Base-by-base conservation (phyloP, 108 stramenopile genomes). In the Phaeodactylum tricornutum region DNA sequence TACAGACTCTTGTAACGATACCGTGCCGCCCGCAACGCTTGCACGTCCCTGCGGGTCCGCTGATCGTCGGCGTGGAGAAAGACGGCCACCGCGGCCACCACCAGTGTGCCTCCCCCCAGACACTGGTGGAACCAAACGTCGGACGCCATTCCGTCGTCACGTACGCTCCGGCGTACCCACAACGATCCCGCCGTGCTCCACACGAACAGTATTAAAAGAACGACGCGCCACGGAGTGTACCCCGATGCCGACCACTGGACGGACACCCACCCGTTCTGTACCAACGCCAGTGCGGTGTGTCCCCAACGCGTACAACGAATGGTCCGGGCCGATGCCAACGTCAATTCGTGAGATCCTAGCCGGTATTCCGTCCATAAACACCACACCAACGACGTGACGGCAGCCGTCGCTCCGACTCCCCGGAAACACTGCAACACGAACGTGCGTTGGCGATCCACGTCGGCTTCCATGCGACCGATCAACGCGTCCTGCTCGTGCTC, bases 1-100 rank as follows among this genome's bases (percentile, higher is more conserved):
- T 40, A 40, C 21, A 40, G 21, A 8, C 38, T 40, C 21, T 40
- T 40, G 38, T 40, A 20, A 40, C 38, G 38, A 20, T 40, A 40
- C 38, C 38, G 38, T 7, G 38, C 38, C 38, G 17, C 38, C 7
- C 21, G 17, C 38, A 40, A 20, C 7, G 17, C 19, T 3, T 40
- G 19, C 3, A 40, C 7, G 7, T 16, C 17, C 21, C 3, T 40
- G 17, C 21, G 38, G 17, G 21, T 40, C 4, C 19, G 21, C 17
- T 20, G 2, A 16, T 16, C 17, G 38, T 40, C 38, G 7, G 4
- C 21, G 19, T 20, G 38, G 21, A 40, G 38, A 16, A 16, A 40
- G 17, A 40, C 19, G 21, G 38, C 38, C 3, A 20, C 38, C 38
- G 21, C 17, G 17, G 38, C 21, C 5, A 20, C 21, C 7, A 40